Percentiles rank a stretch among this genome's conserved stretches.
Evolutionary conservation across 2,329 filamentous ascomycete genomes (phyloP).

Genomic region (Cladosporium sphaerospermum): DNA sequence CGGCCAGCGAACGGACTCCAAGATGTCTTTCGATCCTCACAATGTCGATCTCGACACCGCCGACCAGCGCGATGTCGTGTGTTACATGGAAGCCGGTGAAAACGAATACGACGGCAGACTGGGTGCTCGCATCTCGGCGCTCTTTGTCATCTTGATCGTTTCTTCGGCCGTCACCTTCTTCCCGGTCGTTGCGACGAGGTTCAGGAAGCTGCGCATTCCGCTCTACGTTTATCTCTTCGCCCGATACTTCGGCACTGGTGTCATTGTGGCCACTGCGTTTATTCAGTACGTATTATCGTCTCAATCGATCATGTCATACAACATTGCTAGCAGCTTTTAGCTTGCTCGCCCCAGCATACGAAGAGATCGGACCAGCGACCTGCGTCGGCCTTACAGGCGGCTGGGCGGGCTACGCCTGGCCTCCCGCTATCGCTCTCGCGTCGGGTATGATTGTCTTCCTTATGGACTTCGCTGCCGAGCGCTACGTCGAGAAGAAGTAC

Average conservation of each 20-base stretch:
- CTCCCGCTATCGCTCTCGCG: constrained; percentile 45
- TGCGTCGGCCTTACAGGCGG: constrained; percentile 50
- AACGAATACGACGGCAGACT: constrained; percentile 52
- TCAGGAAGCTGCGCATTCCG: constrained; percentile 34
- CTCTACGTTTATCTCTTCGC: constrained; percentile 42
- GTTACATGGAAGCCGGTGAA: constrained; percentile 40
- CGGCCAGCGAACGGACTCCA: no score
- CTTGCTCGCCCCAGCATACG: constrained; percentile 28
- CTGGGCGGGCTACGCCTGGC: constrained; percentile 49
- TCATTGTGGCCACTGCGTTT: constrained; percentile 44
- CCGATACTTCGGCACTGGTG: constrained; percentile 42
- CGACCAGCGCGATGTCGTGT: constrained; percentile 38
- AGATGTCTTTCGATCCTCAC: constrained; percentile 25
- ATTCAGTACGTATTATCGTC: constrained; percentile 32
- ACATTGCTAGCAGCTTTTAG: constrained; percentile 23
- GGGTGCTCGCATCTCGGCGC: constrained; percentile 37
- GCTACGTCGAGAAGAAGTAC: constrained; percentile 46
- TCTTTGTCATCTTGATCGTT: constrained; percentile 41
- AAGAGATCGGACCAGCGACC: constrained; percentile 31
- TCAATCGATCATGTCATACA: not conserved
- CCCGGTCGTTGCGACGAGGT: constrained; percentile 40
- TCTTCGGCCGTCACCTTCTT: constrained; percentile 40
- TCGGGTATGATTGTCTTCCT: constrained; percentile 47
- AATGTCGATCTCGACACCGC: constrained; percentile 27
- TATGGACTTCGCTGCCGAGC: constrained; percentile 45